Evolutionary conservation across 345 rosid species (phyloP).

Genomic region (Raphanus sativus): DNA sequence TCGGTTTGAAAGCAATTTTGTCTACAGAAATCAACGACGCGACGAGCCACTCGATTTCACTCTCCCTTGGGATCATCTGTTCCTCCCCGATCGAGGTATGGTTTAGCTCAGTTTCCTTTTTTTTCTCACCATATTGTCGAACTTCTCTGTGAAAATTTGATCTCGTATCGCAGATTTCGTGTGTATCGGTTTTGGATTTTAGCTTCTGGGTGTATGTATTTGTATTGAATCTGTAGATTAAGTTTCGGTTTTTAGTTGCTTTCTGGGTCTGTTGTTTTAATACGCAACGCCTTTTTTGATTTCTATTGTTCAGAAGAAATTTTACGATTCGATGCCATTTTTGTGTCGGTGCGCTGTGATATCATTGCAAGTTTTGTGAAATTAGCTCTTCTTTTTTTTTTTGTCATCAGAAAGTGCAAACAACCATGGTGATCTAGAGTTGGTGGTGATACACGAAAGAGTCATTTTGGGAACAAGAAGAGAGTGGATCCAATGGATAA

Average conservation of each 20-base stretch:
- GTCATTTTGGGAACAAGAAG: slow-evolving; percentile 32
- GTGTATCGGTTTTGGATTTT: not conserved
- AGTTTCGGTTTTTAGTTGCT: slow-evolving; percentile 2
- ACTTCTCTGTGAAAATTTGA: not conserved
- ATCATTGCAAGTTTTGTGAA: slow-evolving; percentile 8
- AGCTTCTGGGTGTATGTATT: not conserved
- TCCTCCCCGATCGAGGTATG: slow-evolving; percentile 31
- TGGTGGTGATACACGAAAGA: slow-evolving; percentile 34
- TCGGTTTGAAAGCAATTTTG: not conserved
- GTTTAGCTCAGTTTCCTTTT: slow-evolving; percentile 23
- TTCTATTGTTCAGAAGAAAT: not conserved
- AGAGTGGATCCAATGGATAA: slow-evolving; percentile 72
- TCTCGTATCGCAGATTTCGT: not conserved
- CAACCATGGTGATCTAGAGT: slow-evolving; percentile 41
- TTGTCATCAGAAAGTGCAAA: slow-evolving; percentile 29
- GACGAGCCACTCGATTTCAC: slow-evolving; percentile 18
- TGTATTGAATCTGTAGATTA: slow-evolving; percentile 23
- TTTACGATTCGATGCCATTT: not conserved
- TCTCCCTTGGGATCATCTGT: not conserved
- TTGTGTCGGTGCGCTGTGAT: slow-evolving; percentile 27
- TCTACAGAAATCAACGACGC: slow-evolving; percentile 12
- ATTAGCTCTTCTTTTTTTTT: not conserved
- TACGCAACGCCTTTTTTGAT: not conserved
- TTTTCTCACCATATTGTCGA: not conserved
- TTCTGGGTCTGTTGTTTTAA: not conserved